These are phyloP conservation scores for Pichia paraexigua DNA, from an alignment of 805 yeast species.

Conservation along the genomic window DNA sequence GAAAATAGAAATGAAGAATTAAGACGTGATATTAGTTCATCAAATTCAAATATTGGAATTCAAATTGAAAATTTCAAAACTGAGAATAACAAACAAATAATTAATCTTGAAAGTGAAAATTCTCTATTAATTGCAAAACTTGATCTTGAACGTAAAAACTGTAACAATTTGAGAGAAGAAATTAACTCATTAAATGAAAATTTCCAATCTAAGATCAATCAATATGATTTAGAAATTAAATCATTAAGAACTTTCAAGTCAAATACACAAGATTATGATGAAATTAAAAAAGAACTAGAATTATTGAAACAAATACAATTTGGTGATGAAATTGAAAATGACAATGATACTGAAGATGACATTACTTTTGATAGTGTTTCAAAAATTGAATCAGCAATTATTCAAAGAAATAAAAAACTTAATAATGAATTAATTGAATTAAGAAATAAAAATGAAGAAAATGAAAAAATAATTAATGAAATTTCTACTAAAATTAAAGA, in stretches of 20 bases:
- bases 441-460: slow-evolving; percentile 50
- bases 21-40: slow-evolving; percentile 52
- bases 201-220: slow-evolving; percentile 38
- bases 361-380: slow-evolving; percentile 38
- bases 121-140: slow-evolving; percentile 50
- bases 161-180: slow-evolving; percentile 18
- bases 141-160: slow-evolving; percentile 38
- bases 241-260: slow-evolving; percentile 42
- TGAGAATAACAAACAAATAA: slow-evolving; percentile 37
- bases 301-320: slow-evolving; percentile 70
- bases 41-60: slow-evolving; percentile 37
- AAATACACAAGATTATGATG: slow-evolving; percentile 64
- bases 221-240: slow-evolving; percentile 43
- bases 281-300: slow-evolving; percentile 66
- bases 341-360: slow-evolving; percentile 27
- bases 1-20: slow-evolving; percentile 74
- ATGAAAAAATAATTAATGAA: slow-evolving; percentile 32
- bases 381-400: slow-evolving; percentile 32
- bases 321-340: slow-evolving; percentile 34
- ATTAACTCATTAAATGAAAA: slow-evolving; percentile 28
- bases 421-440: slow-evolving; percentile 60
- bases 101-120: slow-evolving; percentile 63
- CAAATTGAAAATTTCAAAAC: slow-evolving; percentile 38
- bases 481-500: slow-evolving; percentile 33
- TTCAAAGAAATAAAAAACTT: slow-evolving; percentile 64